Conservation (phyloP, 1,284 basidiomycete species). For the Irpex sp. region DNA sequence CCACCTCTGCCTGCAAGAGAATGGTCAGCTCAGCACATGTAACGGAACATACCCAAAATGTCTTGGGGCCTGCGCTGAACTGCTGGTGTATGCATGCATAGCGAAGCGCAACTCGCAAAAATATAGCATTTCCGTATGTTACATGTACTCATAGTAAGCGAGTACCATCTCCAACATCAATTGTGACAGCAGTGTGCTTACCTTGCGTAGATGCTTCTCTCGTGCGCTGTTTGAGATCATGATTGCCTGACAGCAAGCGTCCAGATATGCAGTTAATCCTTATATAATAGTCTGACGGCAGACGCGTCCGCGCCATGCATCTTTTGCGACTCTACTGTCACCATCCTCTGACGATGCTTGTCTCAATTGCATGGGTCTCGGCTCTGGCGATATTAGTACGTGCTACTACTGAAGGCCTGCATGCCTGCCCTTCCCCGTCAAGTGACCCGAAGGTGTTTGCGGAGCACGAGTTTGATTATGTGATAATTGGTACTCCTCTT, state of each 20-base stretch:
- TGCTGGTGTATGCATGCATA: no score
- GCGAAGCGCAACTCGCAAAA: no score
- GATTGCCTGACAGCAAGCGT: neutral
- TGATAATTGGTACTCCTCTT: neutral
- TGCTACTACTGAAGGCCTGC: neutral
- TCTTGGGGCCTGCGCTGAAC: no score
- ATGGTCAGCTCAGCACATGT: no score
- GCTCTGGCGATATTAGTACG: neutral
- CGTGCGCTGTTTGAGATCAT: neutral
- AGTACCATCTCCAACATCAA: no score
- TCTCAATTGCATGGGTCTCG: neutral
- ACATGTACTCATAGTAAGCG: no score
- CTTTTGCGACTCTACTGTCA: neutral
- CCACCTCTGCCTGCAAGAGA: no score
- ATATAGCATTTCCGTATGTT: no score
- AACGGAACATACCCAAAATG: no score
- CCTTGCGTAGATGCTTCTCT: no score
- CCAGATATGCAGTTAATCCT: neutral
- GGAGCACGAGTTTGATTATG: neutral
- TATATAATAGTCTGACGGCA: no score
- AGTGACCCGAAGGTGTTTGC: neutral
- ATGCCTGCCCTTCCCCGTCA: neutral
- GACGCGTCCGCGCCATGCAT: neutral
- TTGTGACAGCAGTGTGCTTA: no score
- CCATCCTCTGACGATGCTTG: neutral